Evolutionary conservation across 2,329 filamentous ascomycete genomes (phyloP), one percentile per base, ranked within the genome.

Genomic region (Teratosphaeria epicoccoides): DNA sequence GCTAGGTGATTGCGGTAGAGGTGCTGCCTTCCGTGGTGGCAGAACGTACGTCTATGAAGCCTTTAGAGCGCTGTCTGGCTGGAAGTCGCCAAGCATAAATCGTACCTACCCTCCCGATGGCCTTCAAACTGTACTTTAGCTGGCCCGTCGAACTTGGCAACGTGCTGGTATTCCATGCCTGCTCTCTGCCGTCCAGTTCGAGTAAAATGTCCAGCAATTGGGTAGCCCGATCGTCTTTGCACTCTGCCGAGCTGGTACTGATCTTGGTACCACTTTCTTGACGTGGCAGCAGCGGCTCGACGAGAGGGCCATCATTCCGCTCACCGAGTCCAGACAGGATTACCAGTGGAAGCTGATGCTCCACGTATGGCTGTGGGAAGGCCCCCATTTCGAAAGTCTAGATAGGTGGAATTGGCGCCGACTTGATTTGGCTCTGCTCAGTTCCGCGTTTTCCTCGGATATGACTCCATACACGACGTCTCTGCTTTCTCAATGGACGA

Each of bases 291-390:
- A 24, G 20, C 7, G 46, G 17, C 46, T 12, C 28, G 3, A 6
- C 6, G 24, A 43, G 24, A n/a, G 49, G 20, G n/a, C 55, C 29
- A 4, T 65, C 63, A 25, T 14, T 17, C 60, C 59, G 55, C 20
- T 69, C 71, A 64, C 71, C 76, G 28, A 96, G 77, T 11, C 91
- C 93, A 33, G 88, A 88, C 28, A 95, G 79, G 46, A 94, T 75
- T 55, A 97, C 72, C 52, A 95, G 78, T 29, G 91, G 91, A 62
- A 94, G 78, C 71, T 93, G 94, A 71, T 93, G 89, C 67, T 84
- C 81, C 68, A 95, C 76, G 73, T 90, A 95, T 69, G 84, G 85
- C 53, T 73, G 68, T 50, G 87, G 85, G 71, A 88, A 91, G 62
- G 80, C 86, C 70, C 93, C 85, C 87, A 93, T 93, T 14, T 49